Evolutionary conservation across 441 rosid genomes (phyloP).

Genomic region (Gossypium schwendimanii): DNA sequence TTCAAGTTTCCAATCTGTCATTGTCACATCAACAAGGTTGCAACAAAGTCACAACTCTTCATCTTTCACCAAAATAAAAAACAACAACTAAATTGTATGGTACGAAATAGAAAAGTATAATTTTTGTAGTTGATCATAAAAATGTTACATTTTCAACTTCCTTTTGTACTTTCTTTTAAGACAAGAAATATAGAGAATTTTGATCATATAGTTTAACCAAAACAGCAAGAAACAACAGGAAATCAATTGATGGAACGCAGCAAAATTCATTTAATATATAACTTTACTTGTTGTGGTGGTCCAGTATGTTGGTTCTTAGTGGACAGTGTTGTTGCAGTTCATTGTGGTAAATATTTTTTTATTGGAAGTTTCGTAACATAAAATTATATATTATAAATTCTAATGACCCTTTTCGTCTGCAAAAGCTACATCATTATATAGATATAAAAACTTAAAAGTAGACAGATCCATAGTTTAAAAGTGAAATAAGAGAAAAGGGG

Average conservation of each 20-base stretch:
- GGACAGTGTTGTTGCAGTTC: background rate
- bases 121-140: background rate
- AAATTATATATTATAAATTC: background rate
- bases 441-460: background rate
- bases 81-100: background rate
- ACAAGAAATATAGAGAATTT: background rate
- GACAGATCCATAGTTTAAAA: background rate
- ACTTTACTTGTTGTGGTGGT: background rate
- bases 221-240: background rate
- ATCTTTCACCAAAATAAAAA: background rate
- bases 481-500: background rate
- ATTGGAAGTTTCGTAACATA: background rate
- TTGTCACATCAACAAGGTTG: background rate
- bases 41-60: background rate
- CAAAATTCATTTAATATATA: background rate
- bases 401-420: background rate
- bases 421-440: background rate
- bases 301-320: background rate
- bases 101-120: background rate
- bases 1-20: slow-evolving; percentile 73
- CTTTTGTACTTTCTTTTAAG: background rate
- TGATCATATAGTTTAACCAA: background rate
- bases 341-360: background rate
- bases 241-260: background rate
- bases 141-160: background rate